phyloP scores from a whole-genome alignment of 768 basidiomycete genomes.

The Leccinum broughii region DNA sequence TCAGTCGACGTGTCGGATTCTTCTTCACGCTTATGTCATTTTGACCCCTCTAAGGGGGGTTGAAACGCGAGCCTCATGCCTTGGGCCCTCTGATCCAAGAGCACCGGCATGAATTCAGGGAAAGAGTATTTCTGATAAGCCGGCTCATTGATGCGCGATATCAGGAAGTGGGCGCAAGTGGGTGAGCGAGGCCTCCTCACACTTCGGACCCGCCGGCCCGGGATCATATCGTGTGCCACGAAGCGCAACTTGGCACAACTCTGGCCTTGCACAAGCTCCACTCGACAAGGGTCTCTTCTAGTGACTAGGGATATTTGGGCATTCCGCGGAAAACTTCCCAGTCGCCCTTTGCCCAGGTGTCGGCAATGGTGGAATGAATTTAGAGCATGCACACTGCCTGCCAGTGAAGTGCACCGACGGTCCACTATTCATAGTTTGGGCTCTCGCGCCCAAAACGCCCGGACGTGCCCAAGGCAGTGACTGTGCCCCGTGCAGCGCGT shows the following conservation, averaged over 20 bases:
- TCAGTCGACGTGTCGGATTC: constrained; percentile 24
- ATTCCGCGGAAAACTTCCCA: background rate
- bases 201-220: background rate
- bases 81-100: background rate
- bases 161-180: background rate
- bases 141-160: background rate
- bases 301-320: background rate
- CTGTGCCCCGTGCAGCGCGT: constrained; percentile 6
- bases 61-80: background rate
- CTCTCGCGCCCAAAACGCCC: constrained; percentile 5
- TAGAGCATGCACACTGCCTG: constrained; percentile 4
- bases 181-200: background rate
- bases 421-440: constrained; percentile 2
- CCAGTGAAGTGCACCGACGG: background rate
- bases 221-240: background rate
- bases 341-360: constrained; percentile 9
- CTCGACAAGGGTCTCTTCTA: background rate
- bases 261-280: background rate
- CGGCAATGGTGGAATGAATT: constrained; percentile 1
- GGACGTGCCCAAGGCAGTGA: constrained; percentile 19
- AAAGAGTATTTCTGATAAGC: background rate
- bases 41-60: constrained; percentile 18
- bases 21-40: constrained; percentile 11
- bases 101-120: too few species aligned
- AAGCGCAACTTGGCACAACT: background rate